A percentile compares a stretch with the other conserved stretches of the same genome.
phyloP scores from a whole-genome alignment of 495 filamentous ascomycete genomes.

The Aspergillus bridgeri region DNA sequence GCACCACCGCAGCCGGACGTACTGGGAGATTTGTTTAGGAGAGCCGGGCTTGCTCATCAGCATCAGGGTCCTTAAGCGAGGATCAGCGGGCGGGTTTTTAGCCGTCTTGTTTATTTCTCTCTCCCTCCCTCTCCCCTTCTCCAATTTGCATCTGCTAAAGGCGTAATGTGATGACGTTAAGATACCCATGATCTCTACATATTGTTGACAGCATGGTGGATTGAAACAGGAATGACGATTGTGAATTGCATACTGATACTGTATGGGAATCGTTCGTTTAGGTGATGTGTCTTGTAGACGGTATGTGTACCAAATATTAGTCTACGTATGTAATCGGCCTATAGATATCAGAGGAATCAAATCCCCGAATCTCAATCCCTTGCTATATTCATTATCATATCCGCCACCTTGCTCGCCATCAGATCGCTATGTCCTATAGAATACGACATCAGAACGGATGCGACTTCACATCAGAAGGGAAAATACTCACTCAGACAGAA shows the following conservation, averaged over 20 bases:
- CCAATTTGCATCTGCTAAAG: conserved; percentile 5
- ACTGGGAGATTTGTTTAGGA: conserved; percentile 41
- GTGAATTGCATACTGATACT: not conserved
- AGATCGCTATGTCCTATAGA: conserved; percentile 54
- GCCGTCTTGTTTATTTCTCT: not conserved
- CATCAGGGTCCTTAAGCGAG: not conserved
- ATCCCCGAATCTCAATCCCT: conserved; percentile 1
- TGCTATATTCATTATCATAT: conserved; percentile 57
- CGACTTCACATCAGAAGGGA: not conserved
- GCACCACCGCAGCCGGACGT: conserved; percentile 28
- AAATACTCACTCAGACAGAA: conserved; percentile 71
- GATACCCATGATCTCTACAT: conserved; percentile 28
- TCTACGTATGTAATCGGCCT: not conserved
- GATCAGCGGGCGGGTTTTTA: not conserved
- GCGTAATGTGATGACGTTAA: conserved; percentile 21
- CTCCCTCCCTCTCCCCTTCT: too few relatives aligned
- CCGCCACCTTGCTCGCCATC: conserved; percentile 63
- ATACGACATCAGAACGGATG: conserved; percentile 8
- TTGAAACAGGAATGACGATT: not conserved
- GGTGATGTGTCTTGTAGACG: not conserved
- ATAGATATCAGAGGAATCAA: not conserved
- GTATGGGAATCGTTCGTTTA: not conserved
- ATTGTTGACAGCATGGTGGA: not conserved
- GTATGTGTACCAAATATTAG: not conserved
- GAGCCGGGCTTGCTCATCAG: conserved; percentile 25